phyloP scores from a whole-genome alignment of 139 green algal species.

The Coelastrella sp. region DNA sequence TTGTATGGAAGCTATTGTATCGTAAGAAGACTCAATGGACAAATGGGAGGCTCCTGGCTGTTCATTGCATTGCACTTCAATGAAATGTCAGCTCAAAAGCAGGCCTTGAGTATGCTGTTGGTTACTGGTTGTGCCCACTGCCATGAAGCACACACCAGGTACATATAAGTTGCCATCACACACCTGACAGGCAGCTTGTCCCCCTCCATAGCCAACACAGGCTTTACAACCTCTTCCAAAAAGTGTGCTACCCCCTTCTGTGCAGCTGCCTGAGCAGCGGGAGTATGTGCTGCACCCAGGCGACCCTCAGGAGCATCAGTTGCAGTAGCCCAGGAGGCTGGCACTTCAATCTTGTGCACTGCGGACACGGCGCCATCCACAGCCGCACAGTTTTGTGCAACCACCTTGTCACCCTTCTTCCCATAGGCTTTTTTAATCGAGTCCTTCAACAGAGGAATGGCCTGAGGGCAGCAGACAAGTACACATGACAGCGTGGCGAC shows the following conservation, averaged over 20 bases:
- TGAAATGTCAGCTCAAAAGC: background rate
- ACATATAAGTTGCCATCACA: background rate
- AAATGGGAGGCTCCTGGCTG: too few relatives aligned
- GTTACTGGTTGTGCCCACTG: background rate
- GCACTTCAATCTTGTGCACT: constrained; percentile 57
- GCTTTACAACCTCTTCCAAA: constrained; percentile 63
- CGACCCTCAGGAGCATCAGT: constrained; percentile 28
- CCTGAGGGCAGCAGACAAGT: background rate
- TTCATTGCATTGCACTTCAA: too few relatives aligned
- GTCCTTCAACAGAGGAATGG: constrained; percentile 63
- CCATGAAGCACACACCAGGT: background rate
- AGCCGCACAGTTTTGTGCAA: constrained; percentile 61
- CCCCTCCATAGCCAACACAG: constrained; percentile 69
- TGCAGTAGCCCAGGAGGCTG: constrained; percentile 49
- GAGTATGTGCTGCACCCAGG: constrained; percentile 18
- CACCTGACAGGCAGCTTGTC: constrained; percentile 72
- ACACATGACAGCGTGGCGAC: background rate
- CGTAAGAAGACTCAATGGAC: too few relatives aligned
- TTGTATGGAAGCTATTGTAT: too few relatives aligned
- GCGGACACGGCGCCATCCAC: constrained; percentile 61
- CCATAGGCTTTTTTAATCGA: constrained; percentile 72
- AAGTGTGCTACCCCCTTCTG: constrained; percentile 51
- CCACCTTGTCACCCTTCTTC: constrained; percentile 71
- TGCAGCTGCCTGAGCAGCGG: constrained; percentile 35
- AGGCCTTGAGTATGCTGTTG: too few relatives aligned